A percentile compares a stretch with the other conserved stretches of the same genome.
Evolutionary conservation across 768 basidiomycete species (phyloP).

Genomic region (Coprinopsis strossmayeri): DNA sequence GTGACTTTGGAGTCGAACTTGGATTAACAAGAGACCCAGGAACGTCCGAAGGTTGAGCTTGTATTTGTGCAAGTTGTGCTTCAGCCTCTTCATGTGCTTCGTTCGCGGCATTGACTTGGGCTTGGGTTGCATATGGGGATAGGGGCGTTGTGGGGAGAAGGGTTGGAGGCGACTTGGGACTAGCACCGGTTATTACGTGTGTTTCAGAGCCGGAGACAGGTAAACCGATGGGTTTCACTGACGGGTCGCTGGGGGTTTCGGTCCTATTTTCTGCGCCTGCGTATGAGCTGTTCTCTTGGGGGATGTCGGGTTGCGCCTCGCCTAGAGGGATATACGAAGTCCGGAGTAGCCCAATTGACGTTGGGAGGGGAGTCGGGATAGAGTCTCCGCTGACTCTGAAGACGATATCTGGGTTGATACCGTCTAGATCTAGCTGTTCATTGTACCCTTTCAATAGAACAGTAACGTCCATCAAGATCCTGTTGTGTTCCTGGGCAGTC

Average conservation of each 20-base stretch:
- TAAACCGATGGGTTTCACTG: background rate
- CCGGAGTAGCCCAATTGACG: slow-evolving; percentile 31
- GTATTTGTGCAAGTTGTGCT: background rate
- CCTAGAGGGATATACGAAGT: slow-evolving; percentile 29
- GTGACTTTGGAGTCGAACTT: background rate
- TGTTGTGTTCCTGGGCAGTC: slow-evolving; percentile 59
- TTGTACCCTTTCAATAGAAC: slow-evolving; percentile 64
- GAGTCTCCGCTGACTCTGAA: slow-evolving; percentile 46
- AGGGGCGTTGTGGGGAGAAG: too few relatives aligned
- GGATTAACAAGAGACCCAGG: background rate
- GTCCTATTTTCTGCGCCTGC: background rate
- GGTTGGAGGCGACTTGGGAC: too few relatives aligned
- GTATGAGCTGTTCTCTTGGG: slow-evolving; percentile 2
- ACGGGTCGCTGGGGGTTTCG: background rate
- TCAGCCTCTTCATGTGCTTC: background rate
- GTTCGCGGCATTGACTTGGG: background rate
- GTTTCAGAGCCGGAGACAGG: too few relatives aligned
- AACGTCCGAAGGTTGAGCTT: background rate
- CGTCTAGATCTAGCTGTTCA: slow-evolving; percentile 30
- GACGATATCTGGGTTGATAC: slow-evolving; percentile 28
- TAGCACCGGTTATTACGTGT: too few relatives aligned
- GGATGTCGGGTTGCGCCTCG: slow-evolving; percentile 16
- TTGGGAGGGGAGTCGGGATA: slow-evolving; percentile 35
- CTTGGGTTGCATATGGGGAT: background rate
- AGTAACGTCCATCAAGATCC: slow-evolving; percentile 70